phyloP scores from a whole-genome alignment of 2,329 filamentous ascomycete genomes.

The Penicillium decumbens region DNA sequence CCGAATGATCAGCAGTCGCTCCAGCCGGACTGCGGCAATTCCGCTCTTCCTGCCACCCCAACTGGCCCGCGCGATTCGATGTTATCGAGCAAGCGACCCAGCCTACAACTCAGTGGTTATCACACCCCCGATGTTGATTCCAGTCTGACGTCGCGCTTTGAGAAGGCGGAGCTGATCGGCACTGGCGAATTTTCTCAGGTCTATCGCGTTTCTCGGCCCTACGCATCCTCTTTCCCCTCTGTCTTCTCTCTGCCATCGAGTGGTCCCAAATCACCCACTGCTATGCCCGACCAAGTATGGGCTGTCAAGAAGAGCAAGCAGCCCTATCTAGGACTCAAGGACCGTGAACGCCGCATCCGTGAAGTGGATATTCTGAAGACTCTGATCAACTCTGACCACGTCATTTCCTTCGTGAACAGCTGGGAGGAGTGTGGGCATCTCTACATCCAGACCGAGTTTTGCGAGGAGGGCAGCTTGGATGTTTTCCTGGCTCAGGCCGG shows the following conservation, averaged over 20 bases:
- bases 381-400: slow-evolving; percentile 75
- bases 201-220: slow-evolving; percentile 63
- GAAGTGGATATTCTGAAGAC: slow-evolving; percentile 76
- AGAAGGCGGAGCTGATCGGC: slow-evolving; percentile 73
- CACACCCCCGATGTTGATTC: slow-evolving; percentile 71
- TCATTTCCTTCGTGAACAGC: slow-evolving; percentile 75
- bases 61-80: slow-evolving; percentile 61
- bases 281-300: slow-evolving; percentile 61
- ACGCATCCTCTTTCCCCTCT: slow-evolving; percentile 35
- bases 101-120: slow-evolving; percentile 65
- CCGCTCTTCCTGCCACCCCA: slow-evolving; percentile 70
- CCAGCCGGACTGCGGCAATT: slow-evolving; percentile 40
- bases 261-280: slow-evolving; percentile 51
- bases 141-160: slow-evolving; percentile 69
- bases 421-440: slow-evolving; percentile 84
- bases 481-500: slow-evolving; percentile 79
- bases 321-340: slow-evolving; percentile 69
- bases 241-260: slow-evolving; percentile 46
- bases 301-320: slow-evolving; percentile 92
- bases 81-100: slow-evolving; percentile 57
- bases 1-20: slow-evolving; percentile 43
- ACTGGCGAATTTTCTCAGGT: slow-evolving; percentile 92
- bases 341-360: slow-evolving; percentile 76
- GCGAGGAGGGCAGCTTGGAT: slow-evolving; percentile 87
- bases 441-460: slow-evolving; percentile 97